Conservation (phyloP, 2,329 filamentous ascomycete species). For the Colletotrichum filicis region DNA sequence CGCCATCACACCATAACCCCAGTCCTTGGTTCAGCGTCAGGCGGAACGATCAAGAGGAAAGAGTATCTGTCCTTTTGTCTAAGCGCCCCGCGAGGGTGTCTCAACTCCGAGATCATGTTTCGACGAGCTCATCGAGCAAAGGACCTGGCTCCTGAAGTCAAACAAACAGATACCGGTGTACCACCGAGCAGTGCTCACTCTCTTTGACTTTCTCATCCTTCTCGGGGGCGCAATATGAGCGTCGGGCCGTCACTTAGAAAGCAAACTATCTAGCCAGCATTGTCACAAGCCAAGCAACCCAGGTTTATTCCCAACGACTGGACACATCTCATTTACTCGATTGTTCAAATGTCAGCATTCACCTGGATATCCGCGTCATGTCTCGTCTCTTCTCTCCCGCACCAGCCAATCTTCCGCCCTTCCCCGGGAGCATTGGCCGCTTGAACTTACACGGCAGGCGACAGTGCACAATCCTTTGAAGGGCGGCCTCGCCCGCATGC, state of each 20-base stretch:
- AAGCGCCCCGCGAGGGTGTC: slow-evolving; percentile 25
- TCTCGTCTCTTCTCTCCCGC: slow-evolving; percentile 32
- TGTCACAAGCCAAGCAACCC: neutral
- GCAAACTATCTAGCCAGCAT: neutral
- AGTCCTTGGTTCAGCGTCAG: slow-evolving; percentile 24
- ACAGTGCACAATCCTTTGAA: slow-evolving; percentile 19
- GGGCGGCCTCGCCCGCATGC: slow-evolving; percentile 28
- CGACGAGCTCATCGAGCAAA: slow-evolving; percentile 17
- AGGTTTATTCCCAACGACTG: slow-evolving; percentile 7
- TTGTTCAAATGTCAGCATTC: slow-evolving; percentile 1
- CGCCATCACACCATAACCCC: slow-evolving; percentile 24
- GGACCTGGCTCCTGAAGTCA: neutral
- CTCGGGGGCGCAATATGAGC: neutral
- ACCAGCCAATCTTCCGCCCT: slow-evolving; percentile 20
- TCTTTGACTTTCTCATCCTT: neutral
- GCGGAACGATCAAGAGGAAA: slow-evolving; percentile 24
- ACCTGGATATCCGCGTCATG: slow-evolving; percentile 28
- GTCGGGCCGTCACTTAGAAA: neutral
- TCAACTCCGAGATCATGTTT: slow-evolving; percentile 27
- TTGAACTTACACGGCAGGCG: slow-evolving; percentile 5
- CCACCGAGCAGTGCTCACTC: neutral
- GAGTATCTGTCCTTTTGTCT: slow-evolving; percentile 13
- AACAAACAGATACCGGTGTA: neutral
- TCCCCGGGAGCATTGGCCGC: slow-evolving; percentile 29
- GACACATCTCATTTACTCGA: slow-evolving; percentile 7